Evolutionary conservation across 1,284 basidiomycete species (phyloP).

Genomic region (Rhodotorula sp.): DNA sequence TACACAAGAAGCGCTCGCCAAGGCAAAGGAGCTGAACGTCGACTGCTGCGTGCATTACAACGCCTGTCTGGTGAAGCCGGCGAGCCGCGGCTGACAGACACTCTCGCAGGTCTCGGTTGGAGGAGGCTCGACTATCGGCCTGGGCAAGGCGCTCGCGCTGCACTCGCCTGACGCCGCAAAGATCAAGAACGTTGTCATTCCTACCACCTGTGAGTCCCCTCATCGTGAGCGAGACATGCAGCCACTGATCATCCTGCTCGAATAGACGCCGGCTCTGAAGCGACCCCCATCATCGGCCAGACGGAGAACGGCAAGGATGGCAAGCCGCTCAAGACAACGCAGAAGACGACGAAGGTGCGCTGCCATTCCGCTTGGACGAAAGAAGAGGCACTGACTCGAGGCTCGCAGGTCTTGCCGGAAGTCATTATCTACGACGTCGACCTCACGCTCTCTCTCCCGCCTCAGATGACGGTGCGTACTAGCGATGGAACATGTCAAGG

Average conservation of each 20-base stretch:
- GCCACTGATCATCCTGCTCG: no score
- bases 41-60: conserved; percentile 51
- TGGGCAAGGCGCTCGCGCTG: conserved; percentile 55
- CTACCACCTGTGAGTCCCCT: conserved; percentile 51
- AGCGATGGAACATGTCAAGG: no score
- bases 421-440: conserved; percentile 56
- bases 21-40: conserved; percentile 48
- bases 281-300: conserved; percentile 55
- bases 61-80: no score
- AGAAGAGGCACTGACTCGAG: neutral
- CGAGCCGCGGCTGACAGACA: no score
- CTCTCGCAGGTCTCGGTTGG: conserved; percentile 48
- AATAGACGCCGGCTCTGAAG: conserved; percentile 52
- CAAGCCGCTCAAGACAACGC: conserved; percentile 52
- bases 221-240: accelerated
- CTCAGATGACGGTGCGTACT: conserved; percentile 49
- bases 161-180: conserved; percentile 46
- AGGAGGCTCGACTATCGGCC: conserved; percentile 54
- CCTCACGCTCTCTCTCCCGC: conserved; percentile 54
- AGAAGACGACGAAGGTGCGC: conserved; percentile 49
- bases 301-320: conserved; percentile 50
- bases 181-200: conserved; percentile 55
- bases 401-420: conserved; percentile 50
- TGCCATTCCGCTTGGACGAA: neutral
- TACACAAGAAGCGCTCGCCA: conserved; percentile 50